Evolutionary conservation across 1,284 basidiomycete species (phyloP).

Genomic region (Ustilago shanxiensis): DNA sequence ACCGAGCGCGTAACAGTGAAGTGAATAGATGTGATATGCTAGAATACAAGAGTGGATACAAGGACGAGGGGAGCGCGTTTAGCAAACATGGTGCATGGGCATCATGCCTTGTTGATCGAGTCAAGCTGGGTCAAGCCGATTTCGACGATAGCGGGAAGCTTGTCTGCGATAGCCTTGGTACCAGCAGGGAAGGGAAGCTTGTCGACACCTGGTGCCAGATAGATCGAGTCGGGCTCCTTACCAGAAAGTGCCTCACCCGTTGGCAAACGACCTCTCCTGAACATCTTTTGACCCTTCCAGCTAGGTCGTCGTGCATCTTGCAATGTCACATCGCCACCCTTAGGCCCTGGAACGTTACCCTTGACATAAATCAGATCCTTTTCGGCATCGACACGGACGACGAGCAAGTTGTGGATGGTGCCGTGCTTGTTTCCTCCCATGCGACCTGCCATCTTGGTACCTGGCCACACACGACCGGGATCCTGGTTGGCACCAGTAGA

Average conservation of each 20-base stretch:
- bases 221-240: slow-evolving; percentile 78
- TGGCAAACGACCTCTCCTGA: slow-evolving; percentile 61
- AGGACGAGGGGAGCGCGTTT: neutral
- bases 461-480: slow-evolving; percentile 92
- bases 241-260: slow-evolving; percentile 78
- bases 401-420: slow-evolving; percentile 81
- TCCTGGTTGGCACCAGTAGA: slow-evolving; percentile 91
- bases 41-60: slow-evolving; percentile 29
- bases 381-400: slow-evolving; percentile 86
- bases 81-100: neutral
- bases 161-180: slow-evolving; percentile 81
- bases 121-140: slow-evolving; percentile 53
- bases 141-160: slow-evolving; percentile 65
- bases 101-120: slow-evolving; percentile 37
- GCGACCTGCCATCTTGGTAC: slow-evolving; percentile 97
- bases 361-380: slow-evolving; percentile 89
- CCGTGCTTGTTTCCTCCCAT: slow-evolving; percentile 78
- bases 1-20: neutral
- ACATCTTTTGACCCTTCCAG: slow-evolving; percentile 65
- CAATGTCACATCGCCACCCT: slow-evolving; percentile 72
- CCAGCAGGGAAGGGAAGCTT: slow-evolving; percentile 93
- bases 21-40: slow-evolving; percentile 20
- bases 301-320: slow-evolving; percentile 66
- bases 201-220: slow-evolving; percentile 84
- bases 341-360: slow-evolving; percentile 74